phyloP scores from a whole-genome alignment of 495 filamentous ascomycete genomes.

The Antarctomyces pellizariae region DNA sequence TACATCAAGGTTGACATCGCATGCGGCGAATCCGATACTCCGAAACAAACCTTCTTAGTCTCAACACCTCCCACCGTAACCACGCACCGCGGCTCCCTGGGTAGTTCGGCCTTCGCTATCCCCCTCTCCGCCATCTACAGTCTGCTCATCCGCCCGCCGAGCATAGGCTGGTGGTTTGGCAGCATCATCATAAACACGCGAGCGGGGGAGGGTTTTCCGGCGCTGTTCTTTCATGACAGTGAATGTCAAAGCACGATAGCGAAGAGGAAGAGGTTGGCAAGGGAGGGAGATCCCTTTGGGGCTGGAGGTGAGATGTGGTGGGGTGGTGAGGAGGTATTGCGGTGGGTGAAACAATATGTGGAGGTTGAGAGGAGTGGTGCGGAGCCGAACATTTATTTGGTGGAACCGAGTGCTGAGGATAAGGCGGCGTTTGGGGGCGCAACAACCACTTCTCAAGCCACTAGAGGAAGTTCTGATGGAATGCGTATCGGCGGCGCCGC shows the following conservation, averaged over 20 bases:
- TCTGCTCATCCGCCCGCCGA: constrained; percentile 73
- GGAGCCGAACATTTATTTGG: constrained; percentile 72
- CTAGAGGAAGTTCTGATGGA: constrained; percentile 16
- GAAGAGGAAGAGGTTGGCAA: constrained; percentile 66
- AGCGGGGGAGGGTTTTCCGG: constrained; percentile 76
- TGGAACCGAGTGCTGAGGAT: constrained; percentile 73
- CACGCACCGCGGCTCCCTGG: constrained; percentile 40
- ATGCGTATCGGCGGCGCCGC: constrained; percentile 12
- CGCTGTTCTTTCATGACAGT: constrained; percentile 89
- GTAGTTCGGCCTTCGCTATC: constrained; percentile 78
- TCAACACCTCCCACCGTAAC: constrained; percentile 75
- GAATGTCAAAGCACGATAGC: constrained; percentile 92
- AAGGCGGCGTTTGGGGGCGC: constrained; percentile 54
- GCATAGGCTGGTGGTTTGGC: constrained; percentile 94
- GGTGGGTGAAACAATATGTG: constrained; percentile 74
- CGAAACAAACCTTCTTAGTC: constrained; percentile 72
- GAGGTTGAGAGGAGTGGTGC: constrained; percentile 57
- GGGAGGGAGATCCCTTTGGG: constrained; percentile 68
- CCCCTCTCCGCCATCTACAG: constrained; percentile 80
- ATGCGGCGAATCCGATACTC: constrained; percentile 55
- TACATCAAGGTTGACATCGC: constrained; percentile 89
- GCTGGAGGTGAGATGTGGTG: constrained; percentile 75
- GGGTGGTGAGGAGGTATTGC: constrained; percentile 87
- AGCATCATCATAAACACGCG: constrained; percentile 80
- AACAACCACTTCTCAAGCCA: constrained; percentile 20